Base-by-base conservation (phyloP, 768 basidiomycete genomes). In the Gymnopilus dilepis region DNA sequence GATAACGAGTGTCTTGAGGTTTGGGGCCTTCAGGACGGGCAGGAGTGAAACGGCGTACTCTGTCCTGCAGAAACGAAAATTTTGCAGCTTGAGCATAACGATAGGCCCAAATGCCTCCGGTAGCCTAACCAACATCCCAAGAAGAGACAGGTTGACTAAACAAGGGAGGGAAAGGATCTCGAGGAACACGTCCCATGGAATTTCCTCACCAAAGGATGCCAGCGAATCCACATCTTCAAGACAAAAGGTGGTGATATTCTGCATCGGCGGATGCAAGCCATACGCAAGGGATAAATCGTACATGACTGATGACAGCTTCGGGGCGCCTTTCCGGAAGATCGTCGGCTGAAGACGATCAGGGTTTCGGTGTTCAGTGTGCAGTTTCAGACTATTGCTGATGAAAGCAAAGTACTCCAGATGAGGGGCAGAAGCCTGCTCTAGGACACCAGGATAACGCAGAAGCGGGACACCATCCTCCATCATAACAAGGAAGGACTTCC, bases 261-360 rank as follows among this genome's bases (percentile, higher is more conserved):
- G 57, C 9, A 68, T 31, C 11, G 69, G 66, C 1, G 69, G 65
- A 0, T 40, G 21, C 6, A 26, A 3, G 12, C n/a, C 22, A 6
- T 30, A n/a, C 12, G 43, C 5, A 21, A 33, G 56, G 4, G 64
- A 40, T 5, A 43, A 34, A 42, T 69, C 66, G 34, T 68, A 45
- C 13, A 45, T 48, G 2, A 69, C 34, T 12, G 57, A 68, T 11
- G 48, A 53, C 17, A 70, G 28, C 24, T 67, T 65, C 7, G 65
- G 67, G 2, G 70, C 61, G 6, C 69, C 69, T 13, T 59, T 63
- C 50, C 15, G 33, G 22, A 72, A 64, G 8, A 72, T 55, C 15
- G 26, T 34, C 15, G 67, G 47, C 0, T 54, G n/a, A n/a, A n/a
- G n/a, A n/a, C n/a, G n/a, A n/a, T 28, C 22, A 67, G 30, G 9